Evolutionary conservation across 2,329 filamentous ascomycete species (phyloP).

Genomic region (Neocucurbitaria cava): DNA sequence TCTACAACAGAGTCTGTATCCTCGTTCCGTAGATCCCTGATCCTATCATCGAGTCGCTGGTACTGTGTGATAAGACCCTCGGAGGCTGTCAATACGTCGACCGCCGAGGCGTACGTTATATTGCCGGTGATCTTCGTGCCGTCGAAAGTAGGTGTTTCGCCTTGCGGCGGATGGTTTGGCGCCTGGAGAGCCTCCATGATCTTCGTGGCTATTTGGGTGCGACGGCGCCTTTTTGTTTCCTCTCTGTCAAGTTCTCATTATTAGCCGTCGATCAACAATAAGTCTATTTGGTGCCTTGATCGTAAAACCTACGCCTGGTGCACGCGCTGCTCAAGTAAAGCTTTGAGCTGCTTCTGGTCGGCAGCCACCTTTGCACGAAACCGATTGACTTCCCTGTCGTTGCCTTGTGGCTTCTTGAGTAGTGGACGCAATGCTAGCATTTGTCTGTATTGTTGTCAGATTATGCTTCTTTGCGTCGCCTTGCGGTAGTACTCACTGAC

Average conservation of each 20-base stretch:
- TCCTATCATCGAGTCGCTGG: conserved; percentile 28
- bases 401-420: conserved; percentile 25
- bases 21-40: conserved; percentile 22
- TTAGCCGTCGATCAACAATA: neutral
- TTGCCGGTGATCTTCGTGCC: conserved; percentile 25
- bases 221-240: conserved; percentile 18
- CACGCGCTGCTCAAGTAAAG: conserved; percentile 24
- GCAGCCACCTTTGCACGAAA: conserved; percentile 26
- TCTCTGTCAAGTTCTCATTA: conserved; percentile 16
- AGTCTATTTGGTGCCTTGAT: too few species aligned
- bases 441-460: conserved; percentile 17
- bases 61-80: conserved; percentile 32
- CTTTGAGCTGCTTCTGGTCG: conserved; percentile 23
- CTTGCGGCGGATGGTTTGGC: conserved; percentile 10
- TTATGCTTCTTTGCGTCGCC: neutral
- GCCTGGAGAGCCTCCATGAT: conserved; percentile 26
- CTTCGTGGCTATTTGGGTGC: conserved; percentile 26
- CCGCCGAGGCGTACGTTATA: conserved; percentile 15
- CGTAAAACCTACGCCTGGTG: conserved; percentile 28
- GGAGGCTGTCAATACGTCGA: conserved; percentile 22
- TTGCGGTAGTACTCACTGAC: conserved; percentile 26
- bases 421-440: conserved; percentile 24
- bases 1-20: conserved; percentile 19
- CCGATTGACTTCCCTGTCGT: conserved; percentile 29
- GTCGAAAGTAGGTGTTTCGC: conserved; percentile 9